Base-by-base conservation (phyloP, 805 yeast species). In the Vanderwaltozyma polyspora region DNA sequence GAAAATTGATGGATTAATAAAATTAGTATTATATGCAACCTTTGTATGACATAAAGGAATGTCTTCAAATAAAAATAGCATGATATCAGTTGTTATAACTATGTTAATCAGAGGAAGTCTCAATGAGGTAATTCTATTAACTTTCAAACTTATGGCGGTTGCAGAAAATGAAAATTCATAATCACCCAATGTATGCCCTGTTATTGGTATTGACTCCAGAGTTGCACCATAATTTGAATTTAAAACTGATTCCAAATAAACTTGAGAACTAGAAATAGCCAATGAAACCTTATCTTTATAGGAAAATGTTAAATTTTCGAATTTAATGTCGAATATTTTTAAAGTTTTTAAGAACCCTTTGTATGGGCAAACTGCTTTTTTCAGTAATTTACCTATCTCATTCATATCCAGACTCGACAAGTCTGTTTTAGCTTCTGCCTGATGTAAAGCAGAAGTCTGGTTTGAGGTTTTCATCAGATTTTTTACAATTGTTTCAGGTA, bases 1-100 rank as follows among this genome's bases (percentile, higher is more conserved):
- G n/a, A 46, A 45, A 3, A 56, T 32, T 1, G 54, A 40, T 12
- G 61, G 58, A 31, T 57, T 53, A 3, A 56, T 48, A 10, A 57
- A 38, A 34, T 46, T 53, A 11, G 48, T 28, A 9, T 51, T 49
- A 29, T 44, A 42, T 8, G 49, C 39, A 10, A 50, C 19, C 17
- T 40, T 46, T 1, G 51, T 43, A 17, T 42, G 37, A 3, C 44
- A 36, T 12, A 48, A 29, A 4, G 46, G 38, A 10, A 42, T 19
- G 9, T 42, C 38, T 16, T 43, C 41, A 5, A 41, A 29, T n/a
- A 45, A 38, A 33, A 40, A 44, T 16, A 48, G 39, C 3, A 53
- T 23, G 6, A 54, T 21, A 33, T 55, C 57, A 3, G 59, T 46
- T 1, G 50, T 44, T 3, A 55, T 28, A 21, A 53, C 44, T 8